Evolutionary conservation across 2,329 filamentous ascomycete species (phyloP).

Genomic region (Calonectria montana): DNA sequence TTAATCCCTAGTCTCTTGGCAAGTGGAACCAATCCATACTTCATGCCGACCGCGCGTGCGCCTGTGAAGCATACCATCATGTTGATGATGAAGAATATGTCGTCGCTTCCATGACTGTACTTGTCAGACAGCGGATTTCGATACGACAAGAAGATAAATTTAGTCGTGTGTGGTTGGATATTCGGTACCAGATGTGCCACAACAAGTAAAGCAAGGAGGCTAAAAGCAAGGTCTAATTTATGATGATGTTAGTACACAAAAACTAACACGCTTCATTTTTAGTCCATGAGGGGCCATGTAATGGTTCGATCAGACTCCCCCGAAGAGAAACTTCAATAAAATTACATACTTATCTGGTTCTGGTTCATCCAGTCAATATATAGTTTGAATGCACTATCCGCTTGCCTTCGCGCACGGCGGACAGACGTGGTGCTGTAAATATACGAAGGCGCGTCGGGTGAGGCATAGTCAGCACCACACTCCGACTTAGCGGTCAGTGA

Average conservation of each 20-base stretch:
- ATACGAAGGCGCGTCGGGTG: background rate
- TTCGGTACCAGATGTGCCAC: background rate
- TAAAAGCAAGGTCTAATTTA: constrained; percentile 76
- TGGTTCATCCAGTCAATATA: constrained; percentile 10
- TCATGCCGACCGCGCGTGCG: constrained; percentile 84
- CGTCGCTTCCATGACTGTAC: background rate
- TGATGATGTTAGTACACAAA: background rate
- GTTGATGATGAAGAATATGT: background rate
- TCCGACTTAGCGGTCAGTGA: constrained; percentile 6
- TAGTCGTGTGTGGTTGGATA: background rate
- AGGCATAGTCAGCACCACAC: background rate
- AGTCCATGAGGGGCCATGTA: too few relatives aligned
- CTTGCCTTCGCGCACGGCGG: constrained; percentile 1
- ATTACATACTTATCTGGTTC: constrained; percentile 18
- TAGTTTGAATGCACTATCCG: constrained; percentile 1
- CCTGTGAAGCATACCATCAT: constrained; percentile 71
- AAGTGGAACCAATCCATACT: constrained; percentile 85
- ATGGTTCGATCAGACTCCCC: background rate
- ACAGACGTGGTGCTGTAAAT: constrained; percentile 4
- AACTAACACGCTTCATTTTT: background rate
- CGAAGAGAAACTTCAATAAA: background rate
- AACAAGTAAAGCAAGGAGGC: constrained; percentile 48
- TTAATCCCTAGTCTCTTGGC: constrained; percentile 78
- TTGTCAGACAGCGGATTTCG: background rate
- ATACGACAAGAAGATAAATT: background rate